Evolutionary conservation across 495 filamentous ascomycete species (phyloP), one percentile per base, ranked within the genome.

Genomic region (Pyrenula aspistea): DNA sequence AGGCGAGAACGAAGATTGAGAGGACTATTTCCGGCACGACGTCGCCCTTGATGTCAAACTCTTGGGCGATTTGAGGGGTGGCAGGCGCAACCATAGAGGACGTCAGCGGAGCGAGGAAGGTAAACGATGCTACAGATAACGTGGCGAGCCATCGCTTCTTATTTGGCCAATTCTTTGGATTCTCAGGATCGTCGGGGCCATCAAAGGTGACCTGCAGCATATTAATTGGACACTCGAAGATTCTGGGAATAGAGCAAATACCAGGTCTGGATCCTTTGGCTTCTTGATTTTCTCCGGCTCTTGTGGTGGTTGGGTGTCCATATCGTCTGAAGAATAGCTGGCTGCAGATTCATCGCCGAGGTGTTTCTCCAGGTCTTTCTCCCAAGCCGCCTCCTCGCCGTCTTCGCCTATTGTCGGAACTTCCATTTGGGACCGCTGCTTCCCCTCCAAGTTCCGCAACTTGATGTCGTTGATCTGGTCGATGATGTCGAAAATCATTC

Each of bases 11-110:
- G 62, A 76, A 82, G 1, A 80, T 71, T 2, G 79, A 83, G 24
- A 83, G 59, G 0, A 77, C 79, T 36, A 91, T 68, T 23, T 82
- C 73, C 19, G 72, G 72, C 53, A 82, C 67, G 21, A 85, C 71
- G 59, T 73, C 60, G 60, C 77, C 76, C 0, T 65, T 73, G n/a
- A 85, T 83, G n/a, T 73, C 57, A 25, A 91, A 75, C 2, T 91
- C 87, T 10, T 42, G 53, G 31, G 73, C 69, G 48, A 88, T 77
- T 2, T 71, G 64, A 15, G 58, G 59, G 1, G 87, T 67, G 0
- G 83, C 81, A 0, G 88, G 88, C 2, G 87, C 81, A 19, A 91
- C 81, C 77, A 91, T 89, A 51, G 82, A 82, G 15, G 81, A 85
- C 1, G 82, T 82, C 0, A 84, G 71, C 0, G 73, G 69, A 3